These are phyloP conservation scores for Blastobotrys proliferans DNA, from an alignment of 1,139 yeast species.

Conservation along the genomic window DNA sequence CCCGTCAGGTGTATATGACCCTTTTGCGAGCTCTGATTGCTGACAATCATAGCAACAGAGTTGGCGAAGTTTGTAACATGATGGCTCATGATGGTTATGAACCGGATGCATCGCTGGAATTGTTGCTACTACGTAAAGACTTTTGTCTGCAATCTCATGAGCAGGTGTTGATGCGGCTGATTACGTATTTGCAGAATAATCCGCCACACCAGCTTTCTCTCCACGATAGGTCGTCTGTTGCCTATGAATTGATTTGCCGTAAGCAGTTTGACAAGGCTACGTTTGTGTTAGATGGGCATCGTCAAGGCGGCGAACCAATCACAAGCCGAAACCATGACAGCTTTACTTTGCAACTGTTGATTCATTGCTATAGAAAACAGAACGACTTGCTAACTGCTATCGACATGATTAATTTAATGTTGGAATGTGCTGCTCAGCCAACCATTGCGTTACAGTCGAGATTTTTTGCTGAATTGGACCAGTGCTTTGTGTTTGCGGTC, in stretches of 20 bases:
- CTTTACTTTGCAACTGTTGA: conserved; percentile 20
- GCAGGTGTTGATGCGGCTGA: conserved; percentile 1
- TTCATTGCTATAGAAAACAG: conserved; percentile 16
- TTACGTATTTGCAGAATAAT: background rate
- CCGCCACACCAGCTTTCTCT: background rate
- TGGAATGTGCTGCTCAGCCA: conserved; percentile 16
- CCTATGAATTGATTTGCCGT: conserved; percentile 19
- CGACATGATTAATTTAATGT: conserved; percentile 14
- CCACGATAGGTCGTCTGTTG: conserved; percentile 19
- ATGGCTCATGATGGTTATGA: conserved; percentile 17
- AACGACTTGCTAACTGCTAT: conserved; percentile 14
- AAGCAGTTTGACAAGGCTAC: conserved; percentile 18
- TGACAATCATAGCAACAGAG: background rate
- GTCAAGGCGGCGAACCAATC: conserved; percentile 16
- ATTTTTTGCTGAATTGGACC: conserved; percentile 20
- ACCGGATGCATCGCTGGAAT: conserved; percentile 11
- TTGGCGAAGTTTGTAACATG: conserved; percentile 9
- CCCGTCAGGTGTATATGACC: conserved; percentile 17
- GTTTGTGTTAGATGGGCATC: conserved; percentile 20
- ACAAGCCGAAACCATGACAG: conserved; percentile 21
- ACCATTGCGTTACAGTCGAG: conserved; percentile 16
- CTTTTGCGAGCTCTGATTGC: conserved; percentile 18
- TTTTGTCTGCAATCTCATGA: conserved; percentile 5
- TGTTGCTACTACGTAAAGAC: conserved; percentile 10
- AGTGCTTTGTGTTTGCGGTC: conserved; percentile 10